Conservation (phyloP, 768 basidiomycete genomes). For the Kwoniella mangroviensis region DNA sequence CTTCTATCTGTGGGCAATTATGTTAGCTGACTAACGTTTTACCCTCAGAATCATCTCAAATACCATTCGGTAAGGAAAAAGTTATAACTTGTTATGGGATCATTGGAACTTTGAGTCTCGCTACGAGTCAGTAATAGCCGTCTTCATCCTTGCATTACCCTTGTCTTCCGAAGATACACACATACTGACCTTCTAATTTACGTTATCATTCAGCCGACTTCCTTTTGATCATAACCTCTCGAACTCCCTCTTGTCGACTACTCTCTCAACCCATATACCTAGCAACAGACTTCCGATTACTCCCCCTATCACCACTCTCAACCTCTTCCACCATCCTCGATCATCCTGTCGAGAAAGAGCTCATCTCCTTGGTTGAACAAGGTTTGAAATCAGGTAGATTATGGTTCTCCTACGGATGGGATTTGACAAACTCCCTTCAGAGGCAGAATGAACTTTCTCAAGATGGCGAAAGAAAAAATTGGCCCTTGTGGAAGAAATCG, state of each 20-base stretch:
- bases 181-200: conserved; percentile 4
- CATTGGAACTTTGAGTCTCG: conserved; percentile 61
- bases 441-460: conserved; percentile 71
- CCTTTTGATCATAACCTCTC: conserved; percentile 81
- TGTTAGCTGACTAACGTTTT: not conserved
- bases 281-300: conserved; percentile 86
- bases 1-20: not conserved
- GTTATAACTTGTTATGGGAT: conserved; percentile 61
- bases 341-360: conserved; percentile 83
- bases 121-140: conserved; percentile 55
- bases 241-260: conserved; percentile 75
- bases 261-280: conserved; percentile 86
- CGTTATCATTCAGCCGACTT: conserved; percentile 74
- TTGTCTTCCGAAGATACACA: too few species aligned
- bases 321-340: conserved; percentile 68
- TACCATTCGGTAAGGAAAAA: conserved; percentile 55
- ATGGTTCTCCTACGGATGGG: conserved; percentile 87
- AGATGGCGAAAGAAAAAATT: conserved; percentile 53
- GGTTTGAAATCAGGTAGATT: conserved; percentile 81
- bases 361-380: conserved; percentile 81
- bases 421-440: conserved; percentile 86
- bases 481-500: conserved; percentile 63
- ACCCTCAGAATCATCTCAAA: conserved; percentile 24
- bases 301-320: conserved; percentile 77
- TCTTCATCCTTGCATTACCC: not conserved